A percentile compares a stretch with the other conserved stretches of the same genome.
phyloP scores from a whole-genome alignment of 2,329 filamentous ascomycete species.

The Exophiala bonariae region DNA sequence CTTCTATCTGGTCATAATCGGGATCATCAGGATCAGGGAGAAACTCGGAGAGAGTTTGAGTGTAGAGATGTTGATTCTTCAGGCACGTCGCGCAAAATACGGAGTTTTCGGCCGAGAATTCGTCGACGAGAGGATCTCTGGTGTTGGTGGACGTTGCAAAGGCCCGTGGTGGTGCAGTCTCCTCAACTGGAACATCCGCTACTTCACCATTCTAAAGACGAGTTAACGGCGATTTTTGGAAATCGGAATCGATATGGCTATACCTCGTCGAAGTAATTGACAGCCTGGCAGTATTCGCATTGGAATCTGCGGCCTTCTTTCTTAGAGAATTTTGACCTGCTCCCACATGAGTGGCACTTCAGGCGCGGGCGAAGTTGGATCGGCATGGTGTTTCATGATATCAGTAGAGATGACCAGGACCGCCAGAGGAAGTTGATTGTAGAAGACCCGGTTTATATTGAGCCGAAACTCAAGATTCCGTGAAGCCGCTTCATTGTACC shows the following conservation, averaged over 20 bases:
- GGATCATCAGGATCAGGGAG: slow-evolving; percentile 66
- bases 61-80: slow-evolving; percentile 84
- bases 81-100: slow-evolving; percentile 76
- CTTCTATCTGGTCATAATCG: slow-evolving; percentile 67
- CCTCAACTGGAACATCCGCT: slow-evolving; percentile 73
- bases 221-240: too few relatives aligned
- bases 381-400: slow-evolving; percentile 36
- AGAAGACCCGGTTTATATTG: too few relatives aligned
- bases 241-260: slow-evolving; percentile 26
- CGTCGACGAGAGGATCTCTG: slow-evolving; percentile 28
- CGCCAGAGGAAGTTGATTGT: too few relatives aligned
- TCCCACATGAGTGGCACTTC: slow-evolving; percentile 82
- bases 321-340: slow-evolving; percentile 39
- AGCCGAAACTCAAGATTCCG: too few relatives aligned
- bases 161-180: slow-evolving; percentile 46
- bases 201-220: slow-evolving; percentile 92
- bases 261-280: slow-evolving; percentile 88
- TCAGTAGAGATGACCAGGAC: too few relatives aligned
- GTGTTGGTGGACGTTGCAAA: slow-evolving; percentile 46
- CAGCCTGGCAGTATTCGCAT: slow-evolving; percentile 77
- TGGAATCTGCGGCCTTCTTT: slow-evolving; percentile 65
- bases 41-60: slow-evolving; percentile 75
- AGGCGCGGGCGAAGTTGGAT: slow-evolving; percentile 49
- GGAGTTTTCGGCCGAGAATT: slow-evolving; percentile 28
- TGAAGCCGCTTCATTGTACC: too few relatives aligned